Evolutionary conservation across 805 yeast genomes (phyloP).

Genomic region (Saturnispora saitoi): DNA sequence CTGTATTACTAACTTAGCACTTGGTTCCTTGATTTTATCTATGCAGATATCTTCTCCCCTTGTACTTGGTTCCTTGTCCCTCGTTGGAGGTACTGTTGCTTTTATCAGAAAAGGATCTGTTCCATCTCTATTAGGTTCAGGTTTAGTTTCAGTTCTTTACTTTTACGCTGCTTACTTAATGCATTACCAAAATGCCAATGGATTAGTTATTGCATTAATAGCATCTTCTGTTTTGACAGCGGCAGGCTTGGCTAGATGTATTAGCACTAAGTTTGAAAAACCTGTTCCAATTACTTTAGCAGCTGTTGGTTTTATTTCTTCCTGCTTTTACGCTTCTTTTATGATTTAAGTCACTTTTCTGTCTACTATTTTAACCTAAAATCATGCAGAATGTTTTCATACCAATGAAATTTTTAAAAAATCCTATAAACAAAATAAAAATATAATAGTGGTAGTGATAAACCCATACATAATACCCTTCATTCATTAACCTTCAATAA

Average conservation of each 20-base stretch:
- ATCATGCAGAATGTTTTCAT: background rate
- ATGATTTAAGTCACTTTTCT: background rate
- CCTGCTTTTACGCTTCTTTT: conserved; percentile 54
- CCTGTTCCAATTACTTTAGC: conserved; percentile 69
- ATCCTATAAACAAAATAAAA: background rate
- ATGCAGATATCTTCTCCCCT: conserved; percentile 6
- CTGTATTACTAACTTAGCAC: background rate
- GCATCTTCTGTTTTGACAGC: conserved; percentile 56
- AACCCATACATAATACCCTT: background rate
- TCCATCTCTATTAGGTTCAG: conserved; percentile 77
- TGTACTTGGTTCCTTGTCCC: conserved; percentile 17
- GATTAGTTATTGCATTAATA: conserved; percentile 71
- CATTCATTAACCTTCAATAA: background rate
- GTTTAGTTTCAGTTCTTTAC: conserved; percentile 47
- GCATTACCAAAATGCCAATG: conserved; percentile 64
- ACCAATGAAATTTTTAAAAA: background rate
- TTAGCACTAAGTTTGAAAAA: conserved; percentile 47
- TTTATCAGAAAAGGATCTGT: conserved; percentile 53
- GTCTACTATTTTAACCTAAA: background rate
- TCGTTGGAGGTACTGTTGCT: conserved; percentile 28
- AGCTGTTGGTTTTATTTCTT: conserved; percentile 52
- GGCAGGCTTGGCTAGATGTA: conserved; percentile 60
- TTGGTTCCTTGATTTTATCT: background rate
- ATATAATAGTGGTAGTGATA: background rate
- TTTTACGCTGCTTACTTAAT: conserved; percentile 72